Conservation (phyloP, 495 filamentous ascomycete genomes). For the Daldinia caldariorum region DNA sequence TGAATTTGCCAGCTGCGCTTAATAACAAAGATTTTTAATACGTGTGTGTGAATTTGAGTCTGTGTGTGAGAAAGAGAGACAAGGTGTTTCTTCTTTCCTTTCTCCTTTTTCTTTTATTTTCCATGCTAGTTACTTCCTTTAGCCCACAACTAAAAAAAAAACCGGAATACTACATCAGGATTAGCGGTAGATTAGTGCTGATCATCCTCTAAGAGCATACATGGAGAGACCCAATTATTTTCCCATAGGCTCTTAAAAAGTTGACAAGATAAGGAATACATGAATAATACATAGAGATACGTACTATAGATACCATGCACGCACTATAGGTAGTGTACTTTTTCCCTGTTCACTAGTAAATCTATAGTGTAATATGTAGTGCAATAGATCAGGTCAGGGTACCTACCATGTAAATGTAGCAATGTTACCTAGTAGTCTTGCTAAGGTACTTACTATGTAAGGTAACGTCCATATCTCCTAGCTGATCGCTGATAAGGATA, state of each 20-base stretch:
- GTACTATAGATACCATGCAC: neutral
- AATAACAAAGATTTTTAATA: neutral
- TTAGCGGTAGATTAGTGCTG: conserved; percentile 35
- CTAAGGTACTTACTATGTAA: conserved; percentile 2
- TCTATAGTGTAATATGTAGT: too few relatives aligned
- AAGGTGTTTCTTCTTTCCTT: neutral
- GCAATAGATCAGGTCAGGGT: neutral
- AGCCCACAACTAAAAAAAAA: conserved; percentile 10
- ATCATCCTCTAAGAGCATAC: conserved; percentile 20
- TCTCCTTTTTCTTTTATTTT: conserved; percentile 4
- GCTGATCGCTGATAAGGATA: conserved; percentile 14
- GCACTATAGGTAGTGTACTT: too few relatives aligned
- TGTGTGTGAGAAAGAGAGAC: neutral
- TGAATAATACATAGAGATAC: neutral
- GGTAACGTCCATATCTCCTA: neutral
- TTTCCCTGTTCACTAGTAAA: too few relatives aligned
- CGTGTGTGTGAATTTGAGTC: neutral
- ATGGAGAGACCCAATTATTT: neutral
- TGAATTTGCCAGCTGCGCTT: neutral
- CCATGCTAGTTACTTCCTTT: neutral
- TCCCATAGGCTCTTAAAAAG: neutral
- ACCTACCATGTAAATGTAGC: conserved; percentile 1
- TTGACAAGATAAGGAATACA: neutral
- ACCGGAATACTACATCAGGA: conserved; percentile 32
- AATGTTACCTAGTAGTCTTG: too few relatives aligned